Percentiles rank a stretch among this genome's conserved stretches.
Conservation (phyloP, 1,139 yeast genomes). For the Taphrina pruni region DNA sequence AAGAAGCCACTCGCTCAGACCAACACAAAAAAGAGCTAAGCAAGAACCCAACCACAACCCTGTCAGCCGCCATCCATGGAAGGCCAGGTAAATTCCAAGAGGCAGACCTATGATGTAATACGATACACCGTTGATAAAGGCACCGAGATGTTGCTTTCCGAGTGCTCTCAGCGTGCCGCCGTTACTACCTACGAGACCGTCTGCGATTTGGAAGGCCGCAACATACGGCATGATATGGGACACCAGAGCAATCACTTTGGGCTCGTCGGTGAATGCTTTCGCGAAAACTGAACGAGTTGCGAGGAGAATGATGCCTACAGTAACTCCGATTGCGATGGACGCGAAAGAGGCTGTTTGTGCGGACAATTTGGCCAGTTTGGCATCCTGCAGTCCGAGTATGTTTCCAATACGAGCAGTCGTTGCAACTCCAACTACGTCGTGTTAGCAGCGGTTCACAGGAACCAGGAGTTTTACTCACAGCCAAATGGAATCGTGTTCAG, state of each 20-base stretch:
- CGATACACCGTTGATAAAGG: slow-evolving; percentile 72
- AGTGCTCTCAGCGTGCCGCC: slow-evolving; percentile 86
- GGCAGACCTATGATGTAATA: slow-evolving; percentile 78
- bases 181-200: slow-evolving; percentile 80
- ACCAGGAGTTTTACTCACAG: slow-evolving; percentile 49
- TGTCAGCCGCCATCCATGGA: slow-evolving; percentile 60
- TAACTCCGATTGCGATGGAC: slow-evolving; percentile 64
- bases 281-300: slow-evolving; percentile 63
- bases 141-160: slow-evolving; percentile 84
- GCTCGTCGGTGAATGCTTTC: slow-evolving; percentile 69
- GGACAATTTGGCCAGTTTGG: slow-evolving; percentile 67
- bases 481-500: slow-evolving; percentile 90
- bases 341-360: slow-evolving; percentile 66
- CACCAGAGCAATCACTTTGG: slow-evolving; percentile 61
- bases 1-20: slow-evolving; percentile 58
- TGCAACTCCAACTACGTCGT: slow-evolving; percentile 63
- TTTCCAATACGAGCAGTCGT: slow-evolving; percentile 51
- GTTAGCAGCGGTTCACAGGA: slow-evolving; percentile 57
- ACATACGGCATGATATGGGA: slow-evolving; percentile 71
- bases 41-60: slow-evolving; percentile 89
- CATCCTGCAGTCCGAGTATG: slow-evolving; percentile 79
- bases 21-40: slow-evolving; percentile 73
- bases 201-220: slow-evolving; percentile 74
- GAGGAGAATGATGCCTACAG: slow-evolving; percentile 57
- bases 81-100: slow-evolving; percentile 68